These are phyloP conservation scores for Trametes maxima DNA, from an alignment of 768 basidiomycete genomes.

Conservation along the genomic window DNA sequence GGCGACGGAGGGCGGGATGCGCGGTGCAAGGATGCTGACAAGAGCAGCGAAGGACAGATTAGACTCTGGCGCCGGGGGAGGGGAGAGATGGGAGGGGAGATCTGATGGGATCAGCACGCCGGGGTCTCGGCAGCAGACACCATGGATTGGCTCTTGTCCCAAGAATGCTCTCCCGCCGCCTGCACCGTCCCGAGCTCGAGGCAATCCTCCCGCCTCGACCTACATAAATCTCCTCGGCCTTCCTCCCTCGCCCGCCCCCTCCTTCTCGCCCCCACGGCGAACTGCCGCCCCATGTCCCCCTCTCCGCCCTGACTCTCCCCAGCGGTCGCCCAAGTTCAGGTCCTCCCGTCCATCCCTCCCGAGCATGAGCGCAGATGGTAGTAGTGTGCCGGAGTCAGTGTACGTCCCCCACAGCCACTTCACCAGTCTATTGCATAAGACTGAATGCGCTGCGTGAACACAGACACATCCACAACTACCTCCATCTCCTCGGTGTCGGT, in stretches of 20 bases:
- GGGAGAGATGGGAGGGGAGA: not conserved
- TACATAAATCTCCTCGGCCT: constrained; percentile 4
- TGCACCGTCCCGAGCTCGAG: not conserved
- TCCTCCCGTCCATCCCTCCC: not conserved
- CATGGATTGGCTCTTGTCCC: not conserved
- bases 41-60: not conserved
- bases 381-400: constrained; percentile 12
- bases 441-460: not conserved
- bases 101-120: constrained; percentile 6
- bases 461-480: constrained; percentile 30
- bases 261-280: not conserved
- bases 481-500: constrained; percentile 29
- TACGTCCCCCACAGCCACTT: not conserved
- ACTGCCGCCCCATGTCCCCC: constrained; percentile 10
- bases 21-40: too few relatives aligned
- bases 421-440: constrained; percentile 9
- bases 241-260: constrained; percentile 4
- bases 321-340: not conserved
- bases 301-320: constrained; percentile 1
- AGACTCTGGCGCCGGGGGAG: not conserved
- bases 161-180: not conserved
- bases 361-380: constrained; percentile 19
- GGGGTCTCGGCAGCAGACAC: not conserved
- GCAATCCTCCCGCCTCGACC: not conserved
- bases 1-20: not conserved